Percentiles rank a stretch among this genome's conserved stretches.
These are phyloP conservation scores for Populus pruinosa DNA, from an alignment of 345 rosid species.

Conservation along the genomic window DNA sequence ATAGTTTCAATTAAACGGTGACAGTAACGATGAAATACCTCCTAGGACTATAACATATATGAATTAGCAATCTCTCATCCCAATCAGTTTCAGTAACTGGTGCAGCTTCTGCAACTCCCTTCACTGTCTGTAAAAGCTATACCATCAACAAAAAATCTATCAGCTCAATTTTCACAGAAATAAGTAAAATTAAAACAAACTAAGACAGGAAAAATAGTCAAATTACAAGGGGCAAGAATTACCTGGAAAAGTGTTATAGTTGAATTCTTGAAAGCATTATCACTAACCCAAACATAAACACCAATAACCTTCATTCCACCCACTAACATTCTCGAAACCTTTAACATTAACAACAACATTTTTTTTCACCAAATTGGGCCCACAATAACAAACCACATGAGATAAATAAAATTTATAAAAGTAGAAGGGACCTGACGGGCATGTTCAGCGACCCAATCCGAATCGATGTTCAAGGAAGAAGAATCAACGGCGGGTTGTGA, in stretches of 20 bases:
- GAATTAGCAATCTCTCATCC: slow-evolving; percentile 68
- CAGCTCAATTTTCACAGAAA: neutral
- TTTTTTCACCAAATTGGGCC: neutral
- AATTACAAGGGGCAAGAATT: neutral
- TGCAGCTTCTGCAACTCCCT: slow-evolving; percentile 68
- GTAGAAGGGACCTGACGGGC: slow-evolving; percentile 64
- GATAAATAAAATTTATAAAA: neutral
- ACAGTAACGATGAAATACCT: slow-evolving; percentile 37
- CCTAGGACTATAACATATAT: slow-evolving; percentile 83
- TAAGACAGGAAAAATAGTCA: neutral
- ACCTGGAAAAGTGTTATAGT: slow-evolving; percentile 73
- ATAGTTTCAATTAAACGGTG: neutral
- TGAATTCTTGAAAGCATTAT: slow-evolving; percentile 71
- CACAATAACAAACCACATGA: neutral
- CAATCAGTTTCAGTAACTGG: slow-evolving; percentile 39
- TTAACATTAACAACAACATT: slow-evolving; percentile 12
- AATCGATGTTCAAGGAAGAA: slow-evolving; percentile 55
- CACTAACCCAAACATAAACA: slow-evolving; percentile 86
- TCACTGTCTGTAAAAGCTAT: slow-evolving; percentile 55
- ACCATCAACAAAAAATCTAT: neutral
- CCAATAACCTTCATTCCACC: slow-evolving; percentile 91
- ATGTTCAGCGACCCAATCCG: slow-evolving; percentile 89
- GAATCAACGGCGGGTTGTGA: slow-evolving; percentile 51
- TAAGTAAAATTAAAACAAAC: neutral
- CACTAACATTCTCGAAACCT: slow-evolving; percentile 86